These are phyloP conservation scores for Hanseniaspora mollemarum DNA, from an alignment of 805 yeast species.

Conservation along the genomic window DNA sequence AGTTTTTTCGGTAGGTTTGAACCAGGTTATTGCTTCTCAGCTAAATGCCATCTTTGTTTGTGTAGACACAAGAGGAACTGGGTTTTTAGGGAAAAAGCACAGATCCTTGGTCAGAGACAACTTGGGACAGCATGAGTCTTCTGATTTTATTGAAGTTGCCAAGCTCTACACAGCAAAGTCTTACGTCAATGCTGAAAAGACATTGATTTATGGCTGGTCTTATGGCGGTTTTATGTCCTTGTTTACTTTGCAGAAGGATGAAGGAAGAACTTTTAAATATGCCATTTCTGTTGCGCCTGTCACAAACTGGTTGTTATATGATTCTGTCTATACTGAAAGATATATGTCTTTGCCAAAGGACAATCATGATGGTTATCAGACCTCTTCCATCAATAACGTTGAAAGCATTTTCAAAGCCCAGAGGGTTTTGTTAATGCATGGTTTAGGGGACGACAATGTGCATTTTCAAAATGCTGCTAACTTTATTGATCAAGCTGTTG, in stretches of 20 bases:
- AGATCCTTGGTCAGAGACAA: conserved; percentile 70
- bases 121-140: conserved; percentile 70
- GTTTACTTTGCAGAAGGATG: conserved; percentile 75
- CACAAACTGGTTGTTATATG: conserved; percentile 85
- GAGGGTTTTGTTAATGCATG: conserved; percentile 83
- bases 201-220: conserved; percentile 97
- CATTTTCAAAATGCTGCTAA: conserved; percentile 82
- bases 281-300: conserved; percentile 98
- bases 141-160: conserved; percentile 82
- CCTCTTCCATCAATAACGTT: conserved; percentile 46
- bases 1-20: conserved; percentile 50
- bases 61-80: conserved; percentile 96
- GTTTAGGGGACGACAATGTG: conserved; percentile 95
- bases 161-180: conserved; percentile 48
- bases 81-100: conserved; percentile 68
- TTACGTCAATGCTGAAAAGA: conserved; percentile 55
- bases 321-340: conserved; percentile 87
- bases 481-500: conserved; percentile 62
- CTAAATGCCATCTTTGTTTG: conserved; percentile 79
- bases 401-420: conserved; percentile 43
- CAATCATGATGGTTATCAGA: conserved; percentile 52
- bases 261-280: conserved; percentile 61
- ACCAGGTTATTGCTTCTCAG: conserved; percentile 65
- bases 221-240: conserved; percentile 92
- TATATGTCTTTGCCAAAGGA: conserved; percentile 77